Base-by-base conservation (phyloP, 73 alveolate genomes). In the Symbiodinium natans region DNA sequence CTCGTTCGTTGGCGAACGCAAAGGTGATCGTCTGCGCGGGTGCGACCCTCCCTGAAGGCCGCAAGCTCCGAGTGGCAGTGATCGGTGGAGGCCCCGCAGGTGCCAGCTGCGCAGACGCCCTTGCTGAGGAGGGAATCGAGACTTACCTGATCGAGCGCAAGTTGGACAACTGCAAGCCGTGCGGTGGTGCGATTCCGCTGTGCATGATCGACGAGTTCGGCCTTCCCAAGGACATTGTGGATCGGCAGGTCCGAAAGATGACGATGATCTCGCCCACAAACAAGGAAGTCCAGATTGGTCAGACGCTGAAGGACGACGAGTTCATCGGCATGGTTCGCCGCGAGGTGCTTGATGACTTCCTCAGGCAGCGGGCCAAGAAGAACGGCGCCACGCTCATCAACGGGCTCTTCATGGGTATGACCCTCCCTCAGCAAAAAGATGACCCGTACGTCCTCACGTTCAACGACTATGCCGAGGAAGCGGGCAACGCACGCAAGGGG, bases 101-200 rank as follows among this genome's bases (percentile, higher is more conserved):
- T 29, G 99, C 99, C 38, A 48, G 99, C 25, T 59, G 75, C 17
- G 99, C 99, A 2, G 99, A 93, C 40, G 74, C 46, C 23, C 48
- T 93, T 39, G 99, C 99, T 27, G 34, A 93, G 99, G 99, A 48
- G 40, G 89, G 89, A n/a, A 63, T 93, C 36, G 99, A 93, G 92
- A 80, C 93, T 7, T 93, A 15, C 93, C 34, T 93, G 84, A 48
- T 93, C 93, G 99, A 93, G 88, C 46, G 99, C 74, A 93, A 93
- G 85, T 48, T 93, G 99, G 99, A 93, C 86, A 93, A 93, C 99
- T 93, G 99, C 99, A 93, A 80, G 99, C 99, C 99, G 19, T 93
- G 99, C 38, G 99, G 99, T 10, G 99, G 99, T 13, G 99, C 99
- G 54, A 93, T 80, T 23, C 99, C 99, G 23, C 41, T 93, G 74